These are phyloP conservation scores for grape (Vitis vinifera) DNA, from an alignment of 164 flowering plant species.

Conservation along the genomic window ASM3070453v1 NC_081821.1:9029001-9029500, in stretches of 20 bases:
- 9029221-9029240: not conserved
- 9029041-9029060: conserved; percentile 93
- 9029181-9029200: not conserved
- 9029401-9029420: no score
- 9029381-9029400: no score
- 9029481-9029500: no score
- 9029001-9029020: conserved; percentile 1
- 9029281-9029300: not conserved
- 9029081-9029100: conserved; percentile 99
- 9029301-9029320: not conserved
- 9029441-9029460: no score
- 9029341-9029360: no score
- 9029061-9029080: conserved; percentile 96
- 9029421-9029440: no score
- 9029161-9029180: not conserved
- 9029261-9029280: not conserved
- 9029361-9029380: no score
- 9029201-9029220: conserved; percentile 1
- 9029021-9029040: conserved; percentile 90
- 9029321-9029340: not conserved
- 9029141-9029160: not conserved
- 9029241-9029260: not conserved
- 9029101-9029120: conserved; percentile 97
- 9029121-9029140: conserved; percentile 21
- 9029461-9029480: no score